Evolutionary conservation across 176 grass and related monocot species (phyloP).

Genomic region (Juncus effusus): DNA sequence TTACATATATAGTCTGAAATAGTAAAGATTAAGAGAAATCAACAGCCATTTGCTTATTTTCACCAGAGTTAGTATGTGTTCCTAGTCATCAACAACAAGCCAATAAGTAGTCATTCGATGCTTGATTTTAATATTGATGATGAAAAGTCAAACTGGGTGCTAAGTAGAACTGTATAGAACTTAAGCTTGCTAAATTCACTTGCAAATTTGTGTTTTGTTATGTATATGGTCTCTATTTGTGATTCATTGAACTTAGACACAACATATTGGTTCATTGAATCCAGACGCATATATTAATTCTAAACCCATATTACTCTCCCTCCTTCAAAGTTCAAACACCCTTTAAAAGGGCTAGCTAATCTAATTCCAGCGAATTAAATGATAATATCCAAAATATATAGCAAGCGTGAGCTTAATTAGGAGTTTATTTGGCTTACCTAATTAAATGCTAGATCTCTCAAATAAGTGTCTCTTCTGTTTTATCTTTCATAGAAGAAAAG

Average conservation of each 20-base stretch:
- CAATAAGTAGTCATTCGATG: too few relatives aligned
- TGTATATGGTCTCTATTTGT: background rate
- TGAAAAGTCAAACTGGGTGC: too few relatives aligned
- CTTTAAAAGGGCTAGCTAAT: background rate
- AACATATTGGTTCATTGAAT: background rate
- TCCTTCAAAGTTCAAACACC: background rate
- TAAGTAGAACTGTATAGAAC: too few relatives aligned
- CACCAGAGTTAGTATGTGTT: too few relatives aligned
- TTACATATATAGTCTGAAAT: too few relatives aligned
- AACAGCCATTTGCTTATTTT: too few relatives aligned
- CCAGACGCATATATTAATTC: constrained; percentile 13
- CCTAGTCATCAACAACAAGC: too few relatives aligned
- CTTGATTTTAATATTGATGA: too few relatives aligned
- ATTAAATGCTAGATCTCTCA: background rate
- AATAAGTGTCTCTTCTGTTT: background rate
- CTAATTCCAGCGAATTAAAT: background rate
- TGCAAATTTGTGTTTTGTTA: background rate
- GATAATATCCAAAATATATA: background rate
- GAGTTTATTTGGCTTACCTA: background rate
- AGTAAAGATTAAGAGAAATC: too few relatives aligned
- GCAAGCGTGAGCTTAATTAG: background rate
- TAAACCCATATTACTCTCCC: background rate
- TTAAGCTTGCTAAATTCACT: too few relatives aligned
- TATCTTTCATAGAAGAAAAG: too few relatives aligned
- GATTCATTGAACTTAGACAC: constrained; percentile 29